A percentile compares a stretch with the other conserved stretches of the same genome.
phyloP scores from a whole-genome alignment of 495 filamentous ascomycete species.

The Annulohypoxylon maeteangense region DNA sequence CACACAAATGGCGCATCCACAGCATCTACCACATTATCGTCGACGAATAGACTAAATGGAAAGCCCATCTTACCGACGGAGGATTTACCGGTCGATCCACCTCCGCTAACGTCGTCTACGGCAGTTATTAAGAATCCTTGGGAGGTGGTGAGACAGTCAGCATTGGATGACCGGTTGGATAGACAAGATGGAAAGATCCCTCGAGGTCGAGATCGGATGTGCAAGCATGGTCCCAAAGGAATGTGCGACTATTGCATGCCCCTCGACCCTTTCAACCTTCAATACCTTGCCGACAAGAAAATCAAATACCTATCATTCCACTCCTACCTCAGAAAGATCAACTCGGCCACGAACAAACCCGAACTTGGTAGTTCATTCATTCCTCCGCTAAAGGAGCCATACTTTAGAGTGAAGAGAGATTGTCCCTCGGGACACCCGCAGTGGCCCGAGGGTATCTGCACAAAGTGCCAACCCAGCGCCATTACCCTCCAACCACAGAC shows the following conservation, averaged over 20 bases:
- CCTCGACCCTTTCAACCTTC: constrained; percentile 88
- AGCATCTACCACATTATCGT: constrained; percentile 49
- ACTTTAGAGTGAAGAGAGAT: constrained; percentile 85
- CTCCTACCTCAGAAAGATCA: constrained; percentile 91
- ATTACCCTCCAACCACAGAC: constrained; percentile 94
- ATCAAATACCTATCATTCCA: constrained; percentile 99
- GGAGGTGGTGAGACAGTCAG: constrained; percentile 88
- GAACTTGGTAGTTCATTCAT: constrained; percentile 93
- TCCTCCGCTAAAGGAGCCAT: constrained; percentile 93
- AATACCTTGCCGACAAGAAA: constrained; percentile 91
- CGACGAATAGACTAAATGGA: constrained; percentile 78
- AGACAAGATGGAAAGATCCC: constrained; percentile 93
- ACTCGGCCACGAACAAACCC: constrained; percentile 93
- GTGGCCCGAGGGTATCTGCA: constrained; percentile 98
- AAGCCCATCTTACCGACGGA: constrained; percentile 76
- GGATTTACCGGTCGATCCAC: constrained; percentile 69
- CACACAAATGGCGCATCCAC: constrained; percentile 52
- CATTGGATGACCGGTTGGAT: constrained; percentile 86
- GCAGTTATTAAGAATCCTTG: constrained; percentile 86
- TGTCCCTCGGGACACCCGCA: constrained; percentile 92
- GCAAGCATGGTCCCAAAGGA: constrained; percentile 92
- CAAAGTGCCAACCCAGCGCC: constrained; percentile 97
- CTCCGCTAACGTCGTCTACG: constrained; percentile 66
- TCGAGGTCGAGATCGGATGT: constrained; percentile 86
- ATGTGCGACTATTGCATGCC: constrained; percentile 99